Conservation (phyloP, 345 rosid species). For the Salix viminalis region DNA sequence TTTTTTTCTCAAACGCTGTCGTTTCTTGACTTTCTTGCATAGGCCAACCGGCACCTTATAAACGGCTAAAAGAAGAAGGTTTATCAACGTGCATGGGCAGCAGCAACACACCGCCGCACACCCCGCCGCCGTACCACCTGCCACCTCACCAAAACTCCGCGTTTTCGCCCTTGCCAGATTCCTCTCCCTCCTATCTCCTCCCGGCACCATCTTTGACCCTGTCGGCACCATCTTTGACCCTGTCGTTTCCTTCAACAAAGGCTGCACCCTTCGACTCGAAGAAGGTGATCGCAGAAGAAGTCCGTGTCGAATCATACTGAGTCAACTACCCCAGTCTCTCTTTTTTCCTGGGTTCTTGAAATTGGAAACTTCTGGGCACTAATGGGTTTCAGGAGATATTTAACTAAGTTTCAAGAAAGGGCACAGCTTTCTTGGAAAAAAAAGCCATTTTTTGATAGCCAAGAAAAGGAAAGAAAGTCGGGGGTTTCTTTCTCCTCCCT, state of each 20-base stretch:
- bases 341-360: not conserved
- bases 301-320: not conserved
- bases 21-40: conserved; percentile 41
- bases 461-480: not conserved
- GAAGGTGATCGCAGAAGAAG: not conserved
- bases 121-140: conserved; percentile 56
- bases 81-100: conserved; percentile 55
- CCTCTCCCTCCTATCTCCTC: not conserved
- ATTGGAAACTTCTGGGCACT: not conserved
- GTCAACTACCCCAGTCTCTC: not conserved
- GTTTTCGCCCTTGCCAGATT: not conserved
- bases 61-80: conserved; percentile 48
- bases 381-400: not conserved
- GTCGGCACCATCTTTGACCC: not conserved
- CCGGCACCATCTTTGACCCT: not conserved
- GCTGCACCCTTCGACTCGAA: not conserved
- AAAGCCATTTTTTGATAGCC: not conserved
- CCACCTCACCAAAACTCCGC: conserved; percentile 41
- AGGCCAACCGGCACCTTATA: conserved; percentile 56
- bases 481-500: not conserved
- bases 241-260: not conserved
- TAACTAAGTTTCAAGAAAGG: not conserved
- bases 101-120: conserved; percentile 76
- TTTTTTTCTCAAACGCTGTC: conserved; percentile 30
- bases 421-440: too few relatives aligned